Evolutionary conservation across 169 alveolate genomes (phyloP), one percentile per base, ranked within the genome.

Genomic region (Pseudocohnilembus persalinus): DNA sequence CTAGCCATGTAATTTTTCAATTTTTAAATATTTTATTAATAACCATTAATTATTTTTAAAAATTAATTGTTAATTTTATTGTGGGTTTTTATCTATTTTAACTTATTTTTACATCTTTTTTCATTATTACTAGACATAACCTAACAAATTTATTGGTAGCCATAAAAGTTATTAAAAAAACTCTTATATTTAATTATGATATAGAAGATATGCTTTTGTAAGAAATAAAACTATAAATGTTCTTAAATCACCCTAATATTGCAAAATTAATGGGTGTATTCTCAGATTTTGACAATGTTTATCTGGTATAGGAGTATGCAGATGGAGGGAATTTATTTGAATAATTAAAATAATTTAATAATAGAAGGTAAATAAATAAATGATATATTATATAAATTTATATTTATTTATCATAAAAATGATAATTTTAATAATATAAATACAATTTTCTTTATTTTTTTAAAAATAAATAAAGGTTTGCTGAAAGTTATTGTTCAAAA

Each of bases 311-410:
- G 82, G 97, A 94, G 76, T 92, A 83, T 76, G 93, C 92, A n/a
- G 90, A 83, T 27, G 74, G 84, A 30, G 97, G 97, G 16, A 91
- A 84, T 82, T 79, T 93, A 74, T 93, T 78, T 82, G 65, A 87
- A 29, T 33, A 82, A 28, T 29, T 93, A 26, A 84, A 77, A 77
- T 73, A 73, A 73, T 29, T n/a, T n/a, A 73, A 74, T 77, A 86
- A 83, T 35, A 87, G 78, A 84, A 76, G 76, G 76, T 85, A 89
- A 28, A 76, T 63, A 29, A 85, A 93, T 82, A 72, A 78, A 87
- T 94, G 29, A 94, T 93, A 73, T 96, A 96, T 15, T 96, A 94
- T 87, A 94, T 93, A 84, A 92, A 93, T 74, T 85, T 93, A 72
- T 29, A 93, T 34, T 88, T 75, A 33, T 89, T 85, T 29, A n/a